Percentiles rank a stretch among this genome's conserved stretches.
phyloP scores from a whole-genome alignment of 202 grass and related monocot species.

The Schoenoplectus tabernaemontani region DNA sequence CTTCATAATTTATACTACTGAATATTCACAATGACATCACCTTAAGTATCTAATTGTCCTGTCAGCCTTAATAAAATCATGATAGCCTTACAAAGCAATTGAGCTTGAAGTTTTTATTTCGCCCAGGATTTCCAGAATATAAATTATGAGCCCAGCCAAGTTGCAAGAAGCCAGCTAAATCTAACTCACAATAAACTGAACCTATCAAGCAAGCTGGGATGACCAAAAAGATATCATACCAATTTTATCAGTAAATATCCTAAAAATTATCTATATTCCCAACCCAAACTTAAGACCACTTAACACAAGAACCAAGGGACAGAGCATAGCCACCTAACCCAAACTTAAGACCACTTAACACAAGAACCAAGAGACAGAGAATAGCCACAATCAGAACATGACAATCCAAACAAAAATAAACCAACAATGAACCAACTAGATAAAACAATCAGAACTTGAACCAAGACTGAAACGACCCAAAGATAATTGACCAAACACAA shows the following conservation, averaged over 20 bases:
- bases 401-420: not conserved
- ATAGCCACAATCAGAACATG: not conserved
- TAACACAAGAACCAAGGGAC: too few relatives aligned
- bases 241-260: not conserved
- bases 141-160: not conserved
- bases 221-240: not conserved
- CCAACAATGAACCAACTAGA: not conserved
- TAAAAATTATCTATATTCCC: not conserved
- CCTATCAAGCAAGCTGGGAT: not conserved
- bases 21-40: not conserved
- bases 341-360: not conserved
- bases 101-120: not conserved
- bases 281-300: too few relatives aligned
- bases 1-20: conserved; percentile 12
- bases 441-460: not conserved
- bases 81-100: not conserved
- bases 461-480: not conserved
- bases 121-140: not conserved
- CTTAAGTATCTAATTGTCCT: not conserved
- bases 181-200: not conserved
- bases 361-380: not conserved
- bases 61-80: not conserved
- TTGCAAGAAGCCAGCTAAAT: not conserved
- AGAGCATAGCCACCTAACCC: not conserved
- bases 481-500: not conserved